phyloP scores from a whole-genome alignment of 306 rosid genomes.

The Acacia crassicarpa region DNA sequence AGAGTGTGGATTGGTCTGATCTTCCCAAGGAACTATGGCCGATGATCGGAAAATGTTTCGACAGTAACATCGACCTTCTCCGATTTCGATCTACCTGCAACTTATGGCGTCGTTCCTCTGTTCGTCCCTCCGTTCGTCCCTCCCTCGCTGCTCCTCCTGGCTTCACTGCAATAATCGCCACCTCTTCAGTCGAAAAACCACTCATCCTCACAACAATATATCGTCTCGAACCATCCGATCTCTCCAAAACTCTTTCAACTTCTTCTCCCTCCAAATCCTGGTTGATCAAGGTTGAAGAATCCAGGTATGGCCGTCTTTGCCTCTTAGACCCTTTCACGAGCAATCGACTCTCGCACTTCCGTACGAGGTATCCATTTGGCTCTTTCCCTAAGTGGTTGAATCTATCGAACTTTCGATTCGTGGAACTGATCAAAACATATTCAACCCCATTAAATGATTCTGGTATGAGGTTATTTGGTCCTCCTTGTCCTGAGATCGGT shows the following conservation, averaged over 20 bases:
- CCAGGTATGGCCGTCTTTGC: neutral
- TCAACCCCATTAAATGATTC: neutral
- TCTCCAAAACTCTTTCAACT: neutral
- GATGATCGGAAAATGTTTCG: neutral
- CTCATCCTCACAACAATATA: neutral
- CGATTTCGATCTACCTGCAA: neutral
- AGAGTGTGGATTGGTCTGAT: neutral
- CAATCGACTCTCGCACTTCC: neutral
- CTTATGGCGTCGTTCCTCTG: neutral
- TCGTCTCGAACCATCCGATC: neutral
- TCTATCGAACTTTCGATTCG: neutral
- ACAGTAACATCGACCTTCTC: neutral
- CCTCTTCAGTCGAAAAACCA: neutral
- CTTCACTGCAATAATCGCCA: neutral
- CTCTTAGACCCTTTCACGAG: neutral
- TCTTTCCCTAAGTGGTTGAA: neutral
- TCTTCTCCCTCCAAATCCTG: neutral
- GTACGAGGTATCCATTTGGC: neutral
- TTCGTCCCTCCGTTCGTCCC: neutral
- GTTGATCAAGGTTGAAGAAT: neutral
- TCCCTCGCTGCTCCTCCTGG: neutral
- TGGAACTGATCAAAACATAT: neutral
- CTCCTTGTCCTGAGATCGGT: neutral
- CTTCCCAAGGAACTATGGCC: neutral
- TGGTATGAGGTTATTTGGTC: neutral